Conservation (phyloP, 1,284 basidiomycete genomes). For the Tremellales sp. region DNA sequence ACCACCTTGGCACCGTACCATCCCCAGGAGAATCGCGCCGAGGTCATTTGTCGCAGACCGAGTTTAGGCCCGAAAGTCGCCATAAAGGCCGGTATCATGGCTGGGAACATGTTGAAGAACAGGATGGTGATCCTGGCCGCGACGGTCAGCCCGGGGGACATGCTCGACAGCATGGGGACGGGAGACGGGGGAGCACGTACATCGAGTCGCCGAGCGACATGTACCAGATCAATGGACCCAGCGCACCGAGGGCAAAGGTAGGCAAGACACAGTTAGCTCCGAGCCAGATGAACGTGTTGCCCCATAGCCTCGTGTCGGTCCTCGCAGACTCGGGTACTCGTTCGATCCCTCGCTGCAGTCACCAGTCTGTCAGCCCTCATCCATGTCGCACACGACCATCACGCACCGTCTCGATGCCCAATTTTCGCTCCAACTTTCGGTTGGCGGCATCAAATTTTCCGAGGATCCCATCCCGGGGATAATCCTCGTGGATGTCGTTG, state of each 20-base stretch:
- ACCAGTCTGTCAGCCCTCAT: neutral
- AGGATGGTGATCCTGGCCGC: conserved; percentile 29
- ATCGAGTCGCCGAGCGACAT: conserved; percentile 35
- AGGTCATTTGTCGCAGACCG: conserved; percentile 48
- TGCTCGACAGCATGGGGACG: neutral
- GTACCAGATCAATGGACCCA: conserved; percentile 30
- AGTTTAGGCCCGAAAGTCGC: conserved; percentile 40
- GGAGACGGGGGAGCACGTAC: too few species aligned
- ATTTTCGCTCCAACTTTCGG: conserved; percentile 17
- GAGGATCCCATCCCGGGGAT: conserved; percentile 3
- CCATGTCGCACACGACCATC: neutral
- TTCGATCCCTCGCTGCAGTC: conserved; percentile 35
- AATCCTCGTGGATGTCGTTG: neutral
- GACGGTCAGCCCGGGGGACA: neutral
- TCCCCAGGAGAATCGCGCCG: conserved; percentile 48
- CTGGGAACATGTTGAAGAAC: conserved; percentile 29
- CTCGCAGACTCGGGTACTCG: conserved; percentile 30
- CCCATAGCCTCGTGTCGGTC: conserved; percentile 27
- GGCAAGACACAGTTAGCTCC: conserved; percentile 38
- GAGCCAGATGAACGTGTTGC: conserved; percentile 30
- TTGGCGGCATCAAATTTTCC: conserved; percentile 26
- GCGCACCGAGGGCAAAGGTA: conserved; percentile 35
- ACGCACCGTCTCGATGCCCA: conserved; percentile 39
- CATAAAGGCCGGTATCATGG: conserved; percentile 31
- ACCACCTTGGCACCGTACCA: conserved; percentile 39